phyloP scores from a whole-genome alignment of 306 rosid species.

The Ormosia semicastrata region DNA sequence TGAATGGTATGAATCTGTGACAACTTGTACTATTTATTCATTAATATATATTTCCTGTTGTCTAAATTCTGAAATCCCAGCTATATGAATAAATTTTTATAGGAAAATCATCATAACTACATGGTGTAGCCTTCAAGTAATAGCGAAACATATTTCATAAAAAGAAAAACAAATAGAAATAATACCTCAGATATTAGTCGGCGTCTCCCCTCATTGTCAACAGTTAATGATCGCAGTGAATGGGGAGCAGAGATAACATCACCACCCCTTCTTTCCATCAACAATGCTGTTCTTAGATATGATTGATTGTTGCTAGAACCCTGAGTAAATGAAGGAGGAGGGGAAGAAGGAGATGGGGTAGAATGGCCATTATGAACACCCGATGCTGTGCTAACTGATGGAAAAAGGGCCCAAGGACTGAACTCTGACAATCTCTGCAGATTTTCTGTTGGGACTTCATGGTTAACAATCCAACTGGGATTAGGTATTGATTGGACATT shows the following conservation, averaged over 20 bases:
- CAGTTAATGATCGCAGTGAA: constrained; percentile 60
- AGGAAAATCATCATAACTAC: neutral
- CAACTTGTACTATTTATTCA: neutral
- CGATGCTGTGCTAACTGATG: constrained; percentile 54
- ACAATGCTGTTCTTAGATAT: constrained; percentile 54
- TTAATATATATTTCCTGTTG: neutral
- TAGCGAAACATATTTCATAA: constrained; percentile 2
- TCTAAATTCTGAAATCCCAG: neutral
- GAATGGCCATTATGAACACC: constrained; percentile 52
- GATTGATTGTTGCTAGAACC: constrained; percentile 58
- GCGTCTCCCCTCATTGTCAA: constrained; percentile 82
- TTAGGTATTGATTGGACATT: constrained; percentile 42
- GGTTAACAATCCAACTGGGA: constrained; percentile 58
- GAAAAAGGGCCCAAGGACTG: constrained; percentile 74
- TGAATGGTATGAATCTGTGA: neutral
- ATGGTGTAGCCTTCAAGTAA: constrained; percentile 19
- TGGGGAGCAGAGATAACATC: constrained; percentile 53
- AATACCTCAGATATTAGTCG: constrained; percentile 80
- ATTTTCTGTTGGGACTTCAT: constrained; percentile 47
- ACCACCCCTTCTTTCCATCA: constrained; percentile 60
- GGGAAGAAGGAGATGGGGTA: constrained; percentile 53
- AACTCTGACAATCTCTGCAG: constrained; percentile 63
- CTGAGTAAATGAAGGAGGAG: constrained; percentile 49
- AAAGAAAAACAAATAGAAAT: constrained; percentile 13
- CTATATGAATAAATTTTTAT: neutral